Evolutionary conservation across 2,329 filamentous ascomycete species (phyloP).

Genomic region (Aspergillus sp.): DNA sequence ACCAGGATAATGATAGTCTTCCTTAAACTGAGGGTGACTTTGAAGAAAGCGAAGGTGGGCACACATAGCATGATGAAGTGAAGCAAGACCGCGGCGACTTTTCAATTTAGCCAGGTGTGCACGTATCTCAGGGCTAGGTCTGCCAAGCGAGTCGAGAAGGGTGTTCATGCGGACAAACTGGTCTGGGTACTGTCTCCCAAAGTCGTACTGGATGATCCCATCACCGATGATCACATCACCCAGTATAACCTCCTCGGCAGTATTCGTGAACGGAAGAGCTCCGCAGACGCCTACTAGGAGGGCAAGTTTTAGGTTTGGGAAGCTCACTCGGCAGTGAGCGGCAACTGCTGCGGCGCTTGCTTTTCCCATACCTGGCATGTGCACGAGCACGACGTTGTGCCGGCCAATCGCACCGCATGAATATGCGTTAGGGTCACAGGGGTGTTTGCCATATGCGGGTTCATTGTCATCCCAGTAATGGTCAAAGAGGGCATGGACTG

Average conservation of each 20-base stretch:
- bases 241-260: conserved; percentile 25
- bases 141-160: not conserved
- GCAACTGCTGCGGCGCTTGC: conserved; percentile 24
- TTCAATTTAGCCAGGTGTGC: not conserved
- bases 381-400: conserved; percentile 22
- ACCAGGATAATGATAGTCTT: no score
- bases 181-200: not conserved
- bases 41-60: not conserved
- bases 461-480: conserved; percentile 24
- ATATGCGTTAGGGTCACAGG: conserved; percentile 20
- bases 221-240: conserved; percentile 30
- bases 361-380: conserved; percentile 22
- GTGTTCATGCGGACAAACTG: not conserved
- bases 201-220: not conserved
- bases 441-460: conserved; percentile 20
- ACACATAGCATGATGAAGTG: not conserved
- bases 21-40: no score
- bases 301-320: conserved; percentile 33
- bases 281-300: conserved; percentile 48
- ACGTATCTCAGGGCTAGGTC: not conserved
- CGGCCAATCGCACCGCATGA: conserved; percentile 17
- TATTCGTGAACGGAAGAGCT: conserved; percentile 33
- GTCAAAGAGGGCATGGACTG: conserved; percentile 27
- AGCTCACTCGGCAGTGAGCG: conserved; percentile 37
- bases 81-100: not conserved